phyloP scores from a whole-genome alignment of 495 filamentous ascomycete species.

The Lasiosphaeria ovina region DNA sequence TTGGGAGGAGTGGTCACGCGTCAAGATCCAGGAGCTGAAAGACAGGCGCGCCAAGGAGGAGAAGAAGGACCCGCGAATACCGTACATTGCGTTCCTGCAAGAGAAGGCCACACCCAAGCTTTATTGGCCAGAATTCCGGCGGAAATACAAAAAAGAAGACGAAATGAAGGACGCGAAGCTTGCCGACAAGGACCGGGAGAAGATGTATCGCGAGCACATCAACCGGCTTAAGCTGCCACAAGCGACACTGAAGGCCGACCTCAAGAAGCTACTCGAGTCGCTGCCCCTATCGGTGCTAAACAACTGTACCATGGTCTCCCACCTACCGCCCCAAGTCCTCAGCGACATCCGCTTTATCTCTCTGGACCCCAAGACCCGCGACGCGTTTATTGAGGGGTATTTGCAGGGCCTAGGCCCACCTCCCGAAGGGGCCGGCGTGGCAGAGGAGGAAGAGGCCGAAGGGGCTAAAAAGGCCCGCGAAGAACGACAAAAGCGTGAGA shows the following conservation, averaged over 20 bases:
- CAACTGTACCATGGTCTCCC: conserved; percentile 57
- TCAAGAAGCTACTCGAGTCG: conserved; percentile 72
- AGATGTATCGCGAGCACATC: conserved; percentile 85
- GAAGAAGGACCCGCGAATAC: conserved; percentile 80
- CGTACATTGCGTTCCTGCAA: conserved; percentile 79
- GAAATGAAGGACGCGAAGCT: conserved; percentile 77
- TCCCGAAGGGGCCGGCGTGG: conserved; percentile 34
- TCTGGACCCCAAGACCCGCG: conserved; percentile 64
- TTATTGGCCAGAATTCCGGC: conserved; percentile 94
- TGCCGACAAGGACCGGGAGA: conserved; percentile 85
- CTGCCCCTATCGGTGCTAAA: conserved; percentile 65
- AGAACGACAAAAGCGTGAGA: conserved; percentile 67
- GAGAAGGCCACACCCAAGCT: conserved; percentile 81
- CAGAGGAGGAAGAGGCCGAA: conserved; percentile 55
- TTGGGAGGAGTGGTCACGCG: conserved; percentile 77
- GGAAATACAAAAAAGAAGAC: conserved; percentile 79
- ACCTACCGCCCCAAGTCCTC: conserved; percentile 67
- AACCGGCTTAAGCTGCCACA: conserved; percentile 71
- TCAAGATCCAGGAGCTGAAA: conserved; percentile 66
- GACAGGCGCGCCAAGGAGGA: conserved; percentile 72
- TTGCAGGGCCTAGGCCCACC: conserved; percentile 69
- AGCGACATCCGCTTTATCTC: conserved; percentile 79
- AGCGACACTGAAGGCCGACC: conserved; percentile 71
- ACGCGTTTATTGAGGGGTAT: conserved; percentile 72
- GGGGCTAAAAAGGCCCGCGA: conserved; percentile 59